Base-by-base conservation (phyloP, 495 filamentous ascomycete genomes). In the Neurospora sp. region DNA sequence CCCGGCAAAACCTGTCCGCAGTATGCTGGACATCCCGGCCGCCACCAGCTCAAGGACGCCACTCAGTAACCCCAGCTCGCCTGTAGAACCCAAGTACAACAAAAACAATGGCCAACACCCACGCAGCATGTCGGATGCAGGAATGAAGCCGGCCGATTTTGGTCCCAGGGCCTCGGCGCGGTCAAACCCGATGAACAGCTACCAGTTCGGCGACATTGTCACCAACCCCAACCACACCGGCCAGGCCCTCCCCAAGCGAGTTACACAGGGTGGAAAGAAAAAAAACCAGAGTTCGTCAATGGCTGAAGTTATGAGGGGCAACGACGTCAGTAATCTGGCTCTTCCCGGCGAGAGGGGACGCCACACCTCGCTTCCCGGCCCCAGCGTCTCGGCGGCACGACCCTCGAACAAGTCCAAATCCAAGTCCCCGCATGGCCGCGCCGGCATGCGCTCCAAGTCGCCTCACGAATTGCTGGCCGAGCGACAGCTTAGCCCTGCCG, bases 331-430 rank as follows among this genome's bases (percentile, higher is more conserved):
- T 44, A 80, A 76, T 69, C 73, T 86, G 38, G 77, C 80, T n/a
- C 77, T 86, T 1, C 82, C 83, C 14, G 82, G 83, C 8, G 82
- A 85, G 31, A 75, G 80, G 72, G 78, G 83, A 70, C 79, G 86
- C 72, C 75, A 87, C 71, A 84, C 84, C 70, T 87, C 88, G 37
- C 76, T 83, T 39, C 74, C 82, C 3, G 87, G 75, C 8, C 68
- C 75, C 37, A 70, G 73, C 5, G 71, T 85, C 1, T 81, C 85
- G 35, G 76, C 82, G 38, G 84, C 41, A 5, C 71, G 72, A 47
- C 38, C 20, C 27, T 47, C 81, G n/a, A 82, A 86, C 71, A 90
- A 92, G 76, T 91, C 88, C 9, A 90, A 92, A 77, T 91, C 88
- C 12, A 87, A 85, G 72, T 90, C 90, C 65, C 88, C 91, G 38